Evolutionary conservation across 2,329 filamentous ascomycete species (phyloP), one percentile per base, ranked within the genome.

Genomic region (Elsinoe perseae): DNA sequence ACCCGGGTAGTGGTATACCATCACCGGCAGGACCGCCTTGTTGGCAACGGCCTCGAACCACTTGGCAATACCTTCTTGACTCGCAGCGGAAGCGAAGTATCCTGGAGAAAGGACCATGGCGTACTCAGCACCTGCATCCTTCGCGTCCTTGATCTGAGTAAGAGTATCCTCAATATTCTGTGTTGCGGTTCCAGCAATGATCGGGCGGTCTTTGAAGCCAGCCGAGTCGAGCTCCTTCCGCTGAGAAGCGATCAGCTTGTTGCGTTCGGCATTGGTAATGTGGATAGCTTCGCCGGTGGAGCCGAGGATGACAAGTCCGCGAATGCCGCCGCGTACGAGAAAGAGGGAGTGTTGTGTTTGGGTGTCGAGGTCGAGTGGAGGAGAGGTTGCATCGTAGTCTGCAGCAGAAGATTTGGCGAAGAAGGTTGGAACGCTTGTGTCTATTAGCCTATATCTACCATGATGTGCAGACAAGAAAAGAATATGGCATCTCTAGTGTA

Each of bases 1-100:
- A 53, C 80, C 82, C 1, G 83, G 83, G 69, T 84, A 84, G 68
- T 84, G 79, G 68, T 84, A 84, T 57, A 85, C 77, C 63, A 86
- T 66, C 38, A 86, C 75, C 0, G 82, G 81, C 21, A 86, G 73
- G 1, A 76, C 76, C 59, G 78, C 81, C 62, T 74, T 72, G 63
- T 84, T 79, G 4, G 82, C 83, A n/a, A 85, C 76, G 32, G 77
- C 69, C 27, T 71, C 77, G 63, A 79, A 86, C 82, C 82, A 86
- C 64, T 78, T 75, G 58, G 76, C 72, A 18, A 86, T 73, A 2
- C 80, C 80, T 50, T 80, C 75, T 67, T 85, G 81, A 43, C 71
- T 78, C 23, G 75, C 80, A 1, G 77, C 77, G 0, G 74, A 70
- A 2, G 81, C 82, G 67, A 86, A 86, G 66, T 86, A 86, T 0